Percentiles rank a stretch among this genome's conserved stretches.
Conservation (phyloP, 2,329 filamentous ascomycete genomes). For the Verticillium klebahnii region DNA sequence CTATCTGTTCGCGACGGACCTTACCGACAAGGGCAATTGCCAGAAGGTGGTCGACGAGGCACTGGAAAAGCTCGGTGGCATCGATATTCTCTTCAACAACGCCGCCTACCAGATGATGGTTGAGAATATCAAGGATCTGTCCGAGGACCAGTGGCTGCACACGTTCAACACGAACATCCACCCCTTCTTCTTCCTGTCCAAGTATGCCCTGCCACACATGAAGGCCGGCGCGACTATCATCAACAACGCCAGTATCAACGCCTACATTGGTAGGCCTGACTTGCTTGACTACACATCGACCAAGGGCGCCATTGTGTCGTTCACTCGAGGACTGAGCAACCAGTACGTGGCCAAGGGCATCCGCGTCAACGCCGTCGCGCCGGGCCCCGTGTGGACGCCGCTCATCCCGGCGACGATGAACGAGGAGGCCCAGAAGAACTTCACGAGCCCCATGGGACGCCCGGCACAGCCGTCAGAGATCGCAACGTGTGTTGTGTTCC, state of each 20-base stretch:
- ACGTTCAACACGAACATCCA: constrained; percentile 85
- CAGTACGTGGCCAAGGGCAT: constrained; percentile 70
- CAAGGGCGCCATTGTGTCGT: constrained; percentile 73
- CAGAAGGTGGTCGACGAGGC: constrained; percentile 64
- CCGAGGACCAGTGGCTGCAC: constrained; percentile 74
- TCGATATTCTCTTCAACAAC: constrained; percentile 75
- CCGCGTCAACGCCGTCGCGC: constrained; percentile 71
- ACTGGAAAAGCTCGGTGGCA: constrained; percentile 57
- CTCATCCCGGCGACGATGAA: constrained; percentile 71
- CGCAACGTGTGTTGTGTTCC: constrained; percentile 75
- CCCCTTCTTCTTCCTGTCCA: constrained; percentile 74
- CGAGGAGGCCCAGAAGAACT: constrained; percentile 65
- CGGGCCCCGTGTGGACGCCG: constrained; percentile 76
- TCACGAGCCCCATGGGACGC: constrained; percentile 69
- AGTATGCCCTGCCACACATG: constrained; percentile 73
- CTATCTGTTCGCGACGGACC: constrained; percentile 58
- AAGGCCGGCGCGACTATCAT: constrained; percentile 71
- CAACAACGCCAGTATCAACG: constrained; percentile 82
- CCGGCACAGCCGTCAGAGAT: constrained; percentile 79
- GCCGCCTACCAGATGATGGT: constrained; percentile 65
- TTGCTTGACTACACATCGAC: constrained; percentile 79
- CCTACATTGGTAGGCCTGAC: constrained; percentile 75
- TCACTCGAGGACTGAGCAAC: constrained; percentile 73
- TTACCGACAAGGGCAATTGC: constrained; percentile 64
- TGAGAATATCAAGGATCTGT: constrained; percentile 64